Evolutionary conservation across 192 early-diverging fungal species (phyloP).

Genomic region (Phlyctochytrium planicorne): DNA sequence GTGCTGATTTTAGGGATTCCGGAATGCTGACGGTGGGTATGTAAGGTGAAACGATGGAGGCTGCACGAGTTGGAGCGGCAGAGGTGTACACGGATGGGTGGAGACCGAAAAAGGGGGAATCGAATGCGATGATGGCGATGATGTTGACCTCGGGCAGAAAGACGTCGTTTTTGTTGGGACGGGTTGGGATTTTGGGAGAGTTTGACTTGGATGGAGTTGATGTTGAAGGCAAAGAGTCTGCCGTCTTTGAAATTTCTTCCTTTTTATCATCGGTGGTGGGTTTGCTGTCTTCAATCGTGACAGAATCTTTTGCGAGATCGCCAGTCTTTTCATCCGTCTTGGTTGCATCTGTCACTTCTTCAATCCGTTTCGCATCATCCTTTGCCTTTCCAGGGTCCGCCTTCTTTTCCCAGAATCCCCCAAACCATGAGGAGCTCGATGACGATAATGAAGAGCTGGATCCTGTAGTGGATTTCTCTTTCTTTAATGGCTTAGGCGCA

Average conservation of each 20-base stretch:
- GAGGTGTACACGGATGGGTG: constrained; percentile 36
- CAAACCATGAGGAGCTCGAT: too few relatives aligned
- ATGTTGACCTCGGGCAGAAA: constrained; percentile 34
- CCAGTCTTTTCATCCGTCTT: constrained; percentile 9
- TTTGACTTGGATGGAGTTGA: not conserved
- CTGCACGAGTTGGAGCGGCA: constrained; percentile 36
- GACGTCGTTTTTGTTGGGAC: not conserved
- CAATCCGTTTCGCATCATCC: constrained; percentile 5
- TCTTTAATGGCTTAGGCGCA: too few relatives aligned
- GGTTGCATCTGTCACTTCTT: not conserved
- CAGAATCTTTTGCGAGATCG: not conserved
- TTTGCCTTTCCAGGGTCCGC: constrained; percentile 6
- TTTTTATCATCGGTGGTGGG: too few relatives aligned
- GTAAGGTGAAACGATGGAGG: constrained; percentile 29
- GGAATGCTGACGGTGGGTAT: constrained; percentile 32
- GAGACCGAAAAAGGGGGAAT: constrained; percentile 54
- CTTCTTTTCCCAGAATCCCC: too few relatives aligned
- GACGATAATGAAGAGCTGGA: too few relatives aligned
- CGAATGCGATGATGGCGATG: constrained; percentile 40
- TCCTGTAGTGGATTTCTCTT: too few relatives aligned
- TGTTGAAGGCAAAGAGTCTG: not conserved
- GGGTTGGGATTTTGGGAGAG: not conserved
- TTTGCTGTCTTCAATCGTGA: too few relatives aligned
- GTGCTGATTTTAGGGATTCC: constrained; percentile 13
- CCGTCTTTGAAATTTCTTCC: not conserved